Evolutionary conservation across 768 basidiomycete genomes (phyloP), one percentile per base, ranked within the genome.

Genomic region (Royoungia palumana): DNA sequence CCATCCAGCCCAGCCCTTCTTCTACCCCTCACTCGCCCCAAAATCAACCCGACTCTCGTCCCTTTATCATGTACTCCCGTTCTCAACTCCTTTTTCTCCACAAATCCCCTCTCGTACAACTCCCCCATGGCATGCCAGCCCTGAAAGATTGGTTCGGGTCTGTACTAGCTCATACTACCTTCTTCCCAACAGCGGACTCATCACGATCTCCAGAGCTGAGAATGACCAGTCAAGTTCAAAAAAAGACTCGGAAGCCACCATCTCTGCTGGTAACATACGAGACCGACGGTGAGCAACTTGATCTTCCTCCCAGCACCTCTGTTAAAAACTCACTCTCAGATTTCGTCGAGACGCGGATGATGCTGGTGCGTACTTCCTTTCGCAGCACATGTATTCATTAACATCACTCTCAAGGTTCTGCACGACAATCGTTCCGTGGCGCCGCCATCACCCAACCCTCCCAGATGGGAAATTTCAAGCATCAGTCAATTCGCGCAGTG

Each of bases 401-500:
- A 62, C 34, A 2, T 22, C 32, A 21, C 40, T 30, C 36, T 78
- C 79, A 83, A 68, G 67, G 75, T 44, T 67, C 81, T 38, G 61
- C 80, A 11, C 77, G 89, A 49, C 79, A 85, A 21, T 76, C 82
- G 7, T 91, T 89, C 62, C 81, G 87, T 25, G 77, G 87, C 12
- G 74, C 68, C 13, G 55, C 68, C 21, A 58, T 87, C 41, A 79
- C 87, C 21, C 89, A 93, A 59, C 87, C 89, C 22, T 89, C 90
- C 30, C 89, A 92, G 70, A 93, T 93, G 90, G 90, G 90, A 41
- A 91, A 90, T 63, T 93, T 93, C 68, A 88, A 89, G 63, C 90
- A 92, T 60, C 90, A 93, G 57, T 89, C 89, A 11, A 69, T 85
- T 57, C 86, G 88, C 45, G 72, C 79, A 14, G 75, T 71, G 36